Percentiles rank a stretch among this genome's conserved stretches.
These are phyloP conservation scores for Tuctoria greenei DNA, from an alignment of 176 grass and related monocot species.

Conservation along the genomic window DNA sequence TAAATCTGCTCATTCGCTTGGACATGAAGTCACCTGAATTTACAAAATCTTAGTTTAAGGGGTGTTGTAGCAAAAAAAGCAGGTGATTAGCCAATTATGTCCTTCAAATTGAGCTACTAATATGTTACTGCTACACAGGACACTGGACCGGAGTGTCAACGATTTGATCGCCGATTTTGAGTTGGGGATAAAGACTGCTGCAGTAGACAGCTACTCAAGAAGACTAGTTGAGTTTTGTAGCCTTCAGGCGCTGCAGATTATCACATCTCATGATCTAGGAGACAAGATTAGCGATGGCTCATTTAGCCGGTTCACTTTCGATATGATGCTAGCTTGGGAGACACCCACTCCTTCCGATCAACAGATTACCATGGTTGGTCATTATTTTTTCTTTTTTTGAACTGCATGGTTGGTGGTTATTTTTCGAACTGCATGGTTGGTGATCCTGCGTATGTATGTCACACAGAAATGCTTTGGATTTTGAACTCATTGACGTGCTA, in stretches of 20 bases:
- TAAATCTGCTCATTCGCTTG: not conserved
- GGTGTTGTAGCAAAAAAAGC: too few relatives aligned
- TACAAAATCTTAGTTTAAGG: not conserved
- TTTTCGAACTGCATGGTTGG: constrained; percentile 36
- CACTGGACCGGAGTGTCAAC: constrained; percentile 44
- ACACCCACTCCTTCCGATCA: constrained; percentile 45
- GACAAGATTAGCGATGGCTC: constrained; percentile 64
- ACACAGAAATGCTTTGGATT: not conserved
- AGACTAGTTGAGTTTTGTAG: constrained; percentile 82
- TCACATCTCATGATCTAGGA: constrained; percentile 48
- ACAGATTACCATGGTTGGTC: constrained; percentile 48
- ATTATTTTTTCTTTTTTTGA: not conserved
- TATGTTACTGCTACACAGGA: constrained; percentile 56
- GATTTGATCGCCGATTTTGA: constrained; percentile 63
- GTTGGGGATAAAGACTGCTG: constrained; percentile 46
- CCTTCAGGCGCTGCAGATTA: constrained; percentile 50
- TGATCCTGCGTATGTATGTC: not conserved
- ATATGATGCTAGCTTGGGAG: constrained; percentile 98
- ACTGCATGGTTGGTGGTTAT: too few relatives aligned
- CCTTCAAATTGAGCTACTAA: not conserved
- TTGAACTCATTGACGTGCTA: not conserved
- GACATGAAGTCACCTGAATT: not conserved
- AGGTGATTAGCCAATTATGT: not conserved
- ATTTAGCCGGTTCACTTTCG: constrained; percentile 72
- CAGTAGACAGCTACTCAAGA: constrained; percentile 65